These are phyloP conservation scores for Pythium dissimile DNA, from an alignment of 352 stramenopile species.

Conservation along the genomic window DNA sequence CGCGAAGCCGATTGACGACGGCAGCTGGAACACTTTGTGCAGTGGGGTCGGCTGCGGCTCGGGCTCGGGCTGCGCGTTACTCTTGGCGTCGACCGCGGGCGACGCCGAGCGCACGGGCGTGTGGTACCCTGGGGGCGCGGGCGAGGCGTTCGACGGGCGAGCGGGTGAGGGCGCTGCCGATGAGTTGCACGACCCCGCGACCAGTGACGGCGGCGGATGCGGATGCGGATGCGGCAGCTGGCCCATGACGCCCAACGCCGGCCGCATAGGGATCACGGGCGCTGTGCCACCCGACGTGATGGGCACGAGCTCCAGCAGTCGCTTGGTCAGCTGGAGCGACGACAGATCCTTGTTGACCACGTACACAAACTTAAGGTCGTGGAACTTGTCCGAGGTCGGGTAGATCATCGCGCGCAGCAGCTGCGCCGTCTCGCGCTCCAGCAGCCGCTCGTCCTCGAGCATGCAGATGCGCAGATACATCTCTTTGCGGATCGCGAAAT, in stretches of 20 bases:
- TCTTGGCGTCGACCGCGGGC: background rate
- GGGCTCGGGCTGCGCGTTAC: background rate
- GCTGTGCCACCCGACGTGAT: constrained; percentile 32
- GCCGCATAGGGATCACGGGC: constrained; percentile 26
- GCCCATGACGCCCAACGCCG: background rate
- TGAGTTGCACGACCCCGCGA: constrained; percentile 8
- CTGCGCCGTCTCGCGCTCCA: constrained; percentile 68
- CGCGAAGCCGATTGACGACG: constrained; percentile 13
- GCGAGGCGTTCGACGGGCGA: constrained; percentile 1
- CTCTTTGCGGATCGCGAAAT: constrained; percentile 84
- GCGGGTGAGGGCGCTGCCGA: constrained; percentile 14
- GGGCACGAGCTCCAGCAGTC: constrained; percentile 68
- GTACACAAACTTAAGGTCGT: constrained; percentile 88
- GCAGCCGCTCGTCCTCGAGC: constrained; percentile 68
- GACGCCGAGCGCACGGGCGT: constrained; percentile 6
- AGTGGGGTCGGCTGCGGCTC: background rate
- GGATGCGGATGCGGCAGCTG: constrained; percentile 8
- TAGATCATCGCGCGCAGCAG: constrained; percentile 76
- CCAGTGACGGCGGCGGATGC: background rate
- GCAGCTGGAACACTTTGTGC: constrained; percentile 9
- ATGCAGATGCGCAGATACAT: constrained; percentile 84
- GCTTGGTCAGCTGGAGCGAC: constrained; percentile 71
- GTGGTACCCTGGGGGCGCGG: background rate
- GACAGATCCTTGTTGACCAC: constrained; percentile 83
- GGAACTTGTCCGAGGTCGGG: constrained; percentile 76